Conservation (phyloP, 176 grass and related monocot species). For the Lolium multiflorum region DNA sequence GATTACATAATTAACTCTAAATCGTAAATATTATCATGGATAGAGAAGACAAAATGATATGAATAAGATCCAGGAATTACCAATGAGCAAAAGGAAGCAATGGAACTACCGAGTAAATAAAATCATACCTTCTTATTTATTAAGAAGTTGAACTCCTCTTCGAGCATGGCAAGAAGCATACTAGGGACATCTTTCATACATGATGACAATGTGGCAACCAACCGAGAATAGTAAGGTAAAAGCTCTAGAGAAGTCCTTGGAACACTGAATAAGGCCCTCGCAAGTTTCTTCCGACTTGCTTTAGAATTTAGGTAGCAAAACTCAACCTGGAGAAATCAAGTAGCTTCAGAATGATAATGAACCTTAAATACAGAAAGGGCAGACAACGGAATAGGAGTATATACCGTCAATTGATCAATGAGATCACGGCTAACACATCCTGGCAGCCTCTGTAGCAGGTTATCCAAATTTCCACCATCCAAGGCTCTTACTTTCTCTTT, state of each 20-base stretch:
- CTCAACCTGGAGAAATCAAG: constrained; percentile 74
- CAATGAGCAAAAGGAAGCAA: constrained; percentile 26
- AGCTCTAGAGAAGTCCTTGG: constrained; percentile 95
- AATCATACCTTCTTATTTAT: constrained; percentile 96
- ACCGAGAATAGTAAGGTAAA: constrained; percentile 94
- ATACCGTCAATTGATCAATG: constrained; percentile 96
- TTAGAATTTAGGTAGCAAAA: constrained; percentile 99
- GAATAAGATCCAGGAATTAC: constrained; percentile 30
- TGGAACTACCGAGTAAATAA: constrained; percentile 13
- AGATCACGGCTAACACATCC: constrained; percentile 98
- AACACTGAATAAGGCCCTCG: constrained; percentile 78
- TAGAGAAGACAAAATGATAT: constrained; percentile 15
- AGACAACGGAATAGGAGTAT: constrained; percentile 26
- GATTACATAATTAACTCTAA: constrained; percentile 25
- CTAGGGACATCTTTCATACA: constrained; percentile 95
- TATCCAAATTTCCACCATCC: constrained; percentile 86
- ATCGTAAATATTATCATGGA: constrained; percentile 1
- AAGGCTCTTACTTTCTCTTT: constrained; percentile 91
- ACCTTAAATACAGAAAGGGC: neutral
- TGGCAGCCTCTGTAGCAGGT: constrained; percentile 82
- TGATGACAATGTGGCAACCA: constrained; percentile 88
- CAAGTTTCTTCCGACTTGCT: constrained; percentile 97
- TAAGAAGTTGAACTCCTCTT: constrained; percentile 98
- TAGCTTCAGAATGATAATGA: constrained; percentile 42
- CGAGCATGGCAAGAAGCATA: constrained; percentile 86